A percentile compares a stretch with the other conserved stretches of the same genome.
Evolutionary conservation across 306 rosid species (phyloP).

Genomic region (Abrus precatorius): DNA sequence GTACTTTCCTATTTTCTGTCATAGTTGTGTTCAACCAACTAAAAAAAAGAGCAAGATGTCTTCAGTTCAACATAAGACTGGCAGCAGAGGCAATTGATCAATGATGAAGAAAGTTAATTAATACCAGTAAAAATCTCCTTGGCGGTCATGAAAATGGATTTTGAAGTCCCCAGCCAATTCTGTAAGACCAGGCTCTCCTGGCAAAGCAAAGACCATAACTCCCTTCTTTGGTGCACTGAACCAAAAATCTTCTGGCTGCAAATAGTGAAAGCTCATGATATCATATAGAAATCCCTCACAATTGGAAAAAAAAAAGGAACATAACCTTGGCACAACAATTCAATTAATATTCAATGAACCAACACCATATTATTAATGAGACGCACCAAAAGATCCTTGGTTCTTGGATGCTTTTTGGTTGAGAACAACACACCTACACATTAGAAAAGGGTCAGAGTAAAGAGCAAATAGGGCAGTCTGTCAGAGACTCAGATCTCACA

Average conservation of each 20-base stretch:
- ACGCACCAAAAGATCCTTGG: constrained; percentile 92
- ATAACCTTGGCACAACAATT: constrained; percentile 38
- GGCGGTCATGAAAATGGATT: constrained; percentile 93
- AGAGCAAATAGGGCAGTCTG: constrained; percentile 36
- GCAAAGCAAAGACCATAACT: constrained; percentile 95
- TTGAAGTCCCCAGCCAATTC: constrained; percentile 94
- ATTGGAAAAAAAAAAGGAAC: neutral
- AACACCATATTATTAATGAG: constrained; percentile 43
- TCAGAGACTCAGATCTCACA: constrained; percentile 15
- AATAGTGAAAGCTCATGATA: constrained; percentile 18
- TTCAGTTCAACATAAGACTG: constrained; percentile 36
- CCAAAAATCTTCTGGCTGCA: constrained; percentile 97
- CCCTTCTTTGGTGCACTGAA: constrained; percentile 98
- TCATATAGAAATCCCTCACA: constrained; percentile 40
- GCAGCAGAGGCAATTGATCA: constrained; percentile 31
- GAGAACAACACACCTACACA: constrained; percentile 90
- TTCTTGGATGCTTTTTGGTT: constrained; percentile 89
- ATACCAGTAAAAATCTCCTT: constrained; percentile 98
- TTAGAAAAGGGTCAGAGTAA: constrained; percentile 44
- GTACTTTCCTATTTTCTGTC: constrained; percentile 87
- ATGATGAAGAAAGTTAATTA: constrained; percentile 14
- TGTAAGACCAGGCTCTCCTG: constrained; percentile 97
- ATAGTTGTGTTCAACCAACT: constrained; percentile 97
- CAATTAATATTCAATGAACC: constrained; percentile 36
- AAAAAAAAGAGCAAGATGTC: constrained; percentile 43